A percentile compares a stretch with the other conserved stretches of the same genome.
Conservation (phyloP, 1,284 basidiomycete species). For the Ustanciosporium gigantosporum region DNA sequence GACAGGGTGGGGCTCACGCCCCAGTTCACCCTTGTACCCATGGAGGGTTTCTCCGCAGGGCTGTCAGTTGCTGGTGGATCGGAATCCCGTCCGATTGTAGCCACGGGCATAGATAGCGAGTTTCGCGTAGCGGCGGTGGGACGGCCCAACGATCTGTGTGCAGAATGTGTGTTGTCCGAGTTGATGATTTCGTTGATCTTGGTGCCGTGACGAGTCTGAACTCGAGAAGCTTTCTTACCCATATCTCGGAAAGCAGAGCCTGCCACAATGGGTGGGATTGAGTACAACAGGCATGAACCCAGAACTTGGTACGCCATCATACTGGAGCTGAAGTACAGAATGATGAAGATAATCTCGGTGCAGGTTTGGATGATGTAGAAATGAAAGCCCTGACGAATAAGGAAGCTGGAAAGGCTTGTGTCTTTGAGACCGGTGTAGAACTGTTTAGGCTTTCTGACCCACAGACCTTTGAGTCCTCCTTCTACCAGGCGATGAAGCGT, state of each 20-base stretch:
- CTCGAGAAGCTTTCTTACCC: constrained; percentile 19
- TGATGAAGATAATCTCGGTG: constrained; percentile 27
- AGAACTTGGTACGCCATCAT: constrained; percentile 20
- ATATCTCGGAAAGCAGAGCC: constrained; percentile 30
- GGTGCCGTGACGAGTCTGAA: constrained; percentile 2
- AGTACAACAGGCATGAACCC: constrained; percentile 15
- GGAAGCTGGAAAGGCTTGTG: constrained; percentile 14
- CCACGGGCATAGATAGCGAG: no score
- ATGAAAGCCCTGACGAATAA: constrained; percentile 31
- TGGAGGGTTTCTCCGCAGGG: not conserved
- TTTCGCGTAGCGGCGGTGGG: no score
- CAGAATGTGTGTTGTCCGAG: constrained; percentile 11
- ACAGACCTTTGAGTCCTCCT: constrained; percentile 18
- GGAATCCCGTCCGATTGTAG: no score
- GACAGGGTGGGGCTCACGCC: no score
- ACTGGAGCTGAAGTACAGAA: constrained; percentile 14
- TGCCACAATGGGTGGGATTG: constrained; percentile 25
- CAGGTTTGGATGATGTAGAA: constrained; percentile 20
- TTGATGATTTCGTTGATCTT: constrained; percentile 33
- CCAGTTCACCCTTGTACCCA: no score
- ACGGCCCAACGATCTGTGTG: constrained; percentile 5
- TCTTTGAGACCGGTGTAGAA: constrained; percentile 6
- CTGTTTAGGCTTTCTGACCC: constrained; percentile 6
- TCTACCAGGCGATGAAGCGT: constrained; percentile 34
- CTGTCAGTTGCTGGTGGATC: no score